A percentile compares a stretch with the other conserved stretches of the same genome.
These are phyloP conservation scores for Penicillium sp. DNA, from an alignment of 2,329 filamentous ascomycete species.

Conservation along the genomic window DNA sequence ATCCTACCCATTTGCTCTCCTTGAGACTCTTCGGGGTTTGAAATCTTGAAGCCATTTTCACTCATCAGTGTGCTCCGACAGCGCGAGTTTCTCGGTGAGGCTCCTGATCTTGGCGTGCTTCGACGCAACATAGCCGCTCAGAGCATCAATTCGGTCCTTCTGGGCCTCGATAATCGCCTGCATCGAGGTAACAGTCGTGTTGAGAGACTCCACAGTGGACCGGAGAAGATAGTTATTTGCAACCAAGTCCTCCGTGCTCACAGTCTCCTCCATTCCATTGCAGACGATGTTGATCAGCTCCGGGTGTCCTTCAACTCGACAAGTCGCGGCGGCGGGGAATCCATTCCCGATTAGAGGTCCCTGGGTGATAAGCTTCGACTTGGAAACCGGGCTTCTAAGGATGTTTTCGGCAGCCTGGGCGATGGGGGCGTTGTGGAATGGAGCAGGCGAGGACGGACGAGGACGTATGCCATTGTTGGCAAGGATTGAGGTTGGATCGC, in stretches of 20 bases:
- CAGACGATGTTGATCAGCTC: background rate
- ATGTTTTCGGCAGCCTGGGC: background rate
- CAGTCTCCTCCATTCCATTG: background rate
- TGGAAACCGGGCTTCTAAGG: background rate
- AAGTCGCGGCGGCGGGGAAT: background rate
- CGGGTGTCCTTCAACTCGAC: background rate
- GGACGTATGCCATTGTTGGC: background rate
- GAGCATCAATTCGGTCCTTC: background rate
- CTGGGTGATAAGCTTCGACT: background rate
- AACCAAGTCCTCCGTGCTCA: background rate
- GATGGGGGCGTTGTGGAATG: background rate
- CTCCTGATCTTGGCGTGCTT: background rate
- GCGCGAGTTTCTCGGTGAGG: background rate
- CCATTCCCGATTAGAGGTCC: background rate
- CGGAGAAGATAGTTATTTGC: background rate
- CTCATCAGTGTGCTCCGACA: background rate
- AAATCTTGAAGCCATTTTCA: background rate
- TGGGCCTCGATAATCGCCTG: background rate
- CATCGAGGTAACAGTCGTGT: background rate
- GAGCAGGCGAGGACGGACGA: background rate
- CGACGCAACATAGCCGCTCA: background rate
- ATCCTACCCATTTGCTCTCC: background rate
- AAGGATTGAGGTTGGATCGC: background rate
- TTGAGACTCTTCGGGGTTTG: background rate
- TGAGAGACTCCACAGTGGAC: constrained; percentile 1